Evolutionary conservation across 768 basidiomycete species (phyloP).

Genomic region (Trametes gibbosa): DNA sequence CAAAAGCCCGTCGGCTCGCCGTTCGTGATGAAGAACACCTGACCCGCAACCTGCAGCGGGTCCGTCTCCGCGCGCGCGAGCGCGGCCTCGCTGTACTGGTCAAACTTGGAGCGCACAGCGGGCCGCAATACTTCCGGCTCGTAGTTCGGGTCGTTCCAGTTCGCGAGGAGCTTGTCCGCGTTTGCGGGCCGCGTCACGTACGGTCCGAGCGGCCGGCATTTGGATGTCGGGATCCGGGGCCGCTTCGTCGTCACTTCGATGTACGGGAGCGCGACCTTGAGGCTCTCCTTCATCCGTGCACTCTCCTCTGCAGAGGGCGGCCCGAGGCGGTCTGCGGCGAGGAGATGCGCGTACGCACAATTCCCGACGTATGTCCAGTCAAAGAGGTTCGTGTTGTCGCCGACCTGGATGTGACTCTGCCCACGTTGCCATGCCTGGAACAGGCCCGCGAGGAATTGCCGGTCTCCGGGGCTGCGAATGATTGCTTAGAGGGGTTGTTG

Average conservation of each 20-base stretch:
- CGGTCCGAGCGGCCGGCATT: slow-evolving; percentile 81
- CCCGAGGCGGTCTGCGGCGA: slow-evolving; percentile 86
- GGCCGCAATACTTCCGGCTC: slow-evolving; percentile 45
- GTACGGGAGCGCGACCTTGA: slow-evolving; percentile 55
- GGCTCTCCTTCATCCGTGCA: slow-evolving; percentile 30
- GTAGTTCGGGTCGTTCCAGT: slow-evolving; percentile 49
- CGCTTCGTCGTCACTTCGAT: slow-evolving; percentile 64
- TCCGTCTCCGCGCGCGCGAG: slow-evolving; percentile 50
- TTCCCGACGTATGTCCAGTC: slow-evolving; percentile 98
- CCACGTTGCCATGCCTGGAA: slow-evolving; percentile 74
- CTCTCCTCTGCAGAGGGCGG: slow-evolving; percentile 45
- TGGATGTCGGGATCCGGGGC: slow-evolving; percentile 72
- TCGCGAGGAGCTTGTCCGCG: slow-evolving; percentile 52
- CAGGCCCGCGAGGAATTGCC: slow-evolving; percentile 79
- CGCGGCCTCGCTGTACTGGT: slow-evolving; percentile 64
- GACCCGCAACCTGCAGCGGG: slow-evolving; percentile 82
- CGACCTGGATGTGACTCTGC: slow-evolving; percentile 92
- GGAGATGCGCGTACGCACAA: slow-evolving; percentile 88
- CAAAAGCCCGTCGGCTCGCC: slow-evolving; percentile 96
- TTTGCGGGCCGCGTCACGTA: slow-evolving; percentile 61
- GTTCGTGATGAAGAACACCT: slow-evolving; percentile 96
- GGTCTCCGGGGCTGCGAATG: slow-evolving; percentile 76
- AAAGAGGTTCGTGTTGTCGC: slow-evolving; percentile 88
- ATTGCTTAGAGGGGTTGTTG: not conserved
- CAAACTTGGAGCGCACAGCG: slow-evolving; percentile 73